Conservation (phyloP, 139 green algal genomes). For the Desmodesmus armatus region DNA sequence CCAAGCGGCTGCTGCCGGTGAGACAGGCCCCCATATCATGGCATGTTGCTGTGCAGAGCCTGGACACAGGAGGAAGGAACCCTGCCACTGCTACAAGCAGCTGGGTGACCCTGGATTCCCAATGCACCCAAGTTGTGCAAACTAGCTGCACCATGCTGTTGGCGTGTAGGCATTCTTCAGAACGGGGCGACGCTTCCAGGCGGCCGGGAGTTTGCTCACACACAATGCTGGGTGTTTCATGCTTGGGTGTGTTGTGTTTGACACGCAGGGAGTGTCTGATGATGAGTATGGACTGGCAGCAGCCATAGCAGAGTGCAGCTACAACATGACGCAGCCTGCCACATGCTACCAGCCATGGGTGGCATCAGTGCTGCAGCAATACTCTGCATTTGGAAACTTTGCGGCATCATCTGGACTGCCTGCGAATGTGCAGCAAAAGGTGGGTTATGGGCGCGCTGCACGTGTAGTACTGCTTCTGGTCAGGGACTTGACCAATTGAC, state of each 20-base stretch:
- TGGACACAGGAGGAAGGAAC: no score
- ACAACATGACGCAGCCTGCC: constrained; percentile 50
- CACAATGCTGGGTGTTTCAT: not conserved
- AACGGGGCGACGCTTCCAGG: no score
- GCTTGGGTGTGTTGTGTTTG: not conserved
- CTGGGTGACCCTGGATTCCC: no score
- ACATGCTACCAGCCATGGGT: constrained; percentile 48
- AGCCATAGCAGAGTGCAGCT: constrained; percentile 46
- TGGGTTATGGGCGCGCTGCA: not conserved
- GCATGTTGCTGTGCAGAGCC: no score
- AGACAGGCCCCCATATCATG: not conserved
- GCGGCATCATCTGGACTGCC: constrained; percentile 12
- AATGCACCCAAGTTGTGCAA: no score
- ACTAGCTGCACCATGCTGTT: no score
- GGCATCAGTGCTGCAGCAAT: constrained; percentile 25
- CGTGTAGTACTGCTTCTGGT: not conserved
- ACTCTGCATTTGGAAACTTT: not conserved
- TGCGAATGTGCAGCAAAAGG: constrained; percentile 31
- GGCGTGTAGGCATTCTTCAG: no score
- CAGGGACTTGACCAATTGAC: no score
- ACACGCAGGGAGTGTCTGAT: constrained; percentile 48
- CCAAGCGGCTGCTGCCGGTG: constrained; percentile 41
- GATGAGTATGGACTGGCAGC: constrained; percentile 33
- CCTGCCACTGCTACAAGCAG: no score
- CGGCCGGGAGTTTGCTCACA: no score